These are phyloP conservation scores for Plasmodium falciparum DNA, from an alignment of 169 alveolate genomes.

Conservation along the genomic window DNA sequence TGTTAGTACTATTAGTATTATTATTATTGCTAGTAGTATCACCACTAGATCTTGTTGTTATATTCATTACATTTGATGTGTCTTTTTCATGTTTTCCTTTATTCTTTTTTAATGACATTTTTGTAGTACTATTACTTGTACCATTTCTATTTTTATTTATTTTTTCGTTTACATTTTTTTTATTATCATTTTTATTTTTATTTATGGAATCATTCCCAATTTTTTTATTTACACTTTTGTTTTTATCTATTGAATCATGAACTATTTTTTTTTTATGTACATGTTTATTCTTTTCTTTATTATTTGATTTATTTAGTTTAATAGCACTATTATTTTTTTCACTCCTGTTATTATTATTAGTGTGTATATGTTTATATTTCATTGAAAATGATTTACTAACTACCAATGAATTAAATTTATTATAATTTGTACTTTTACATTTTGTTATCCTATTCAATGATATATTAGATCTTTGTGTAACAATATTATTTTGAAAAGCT, in stretches of 20 bases:
- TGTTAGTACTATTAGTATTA: neutral
- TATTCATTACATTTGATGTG: no score
- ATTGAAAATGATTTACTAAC: conserved; percentile 55
- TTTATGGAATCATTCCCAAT: conserved; percentile 1
- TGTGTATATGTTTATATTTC: conserved; percentile 1
- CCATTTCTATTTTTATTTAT: conserved; percentile 10
- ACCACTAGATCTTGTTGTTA: no score
- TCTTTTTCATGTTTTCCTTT: conserved; percentile 27
- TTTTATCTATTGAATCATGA: no score
- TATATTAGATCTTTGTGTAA: conserved; percentile 47
- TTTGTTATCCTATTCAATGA: conserved; percentile 66
- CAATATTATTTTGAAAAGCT: conserved; percentile 32
- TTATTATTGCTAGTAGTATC: no score
- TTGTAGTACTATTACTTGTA: conserved; percentile 13
- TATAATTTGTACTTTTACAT: conserved; percentile 56
- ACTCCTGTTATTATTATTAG: neutral
- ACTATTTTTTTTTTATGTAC: no score
- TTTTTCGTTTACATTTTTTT: conserved; percentile 2
- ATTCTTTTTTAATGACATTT: conserved; percentile 15
- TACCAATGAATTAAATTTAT: conserved; percentile 44
- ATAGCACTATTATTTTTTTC: neutral
- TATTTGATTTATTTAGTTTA: no score
- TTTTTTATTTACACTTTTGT: no score
- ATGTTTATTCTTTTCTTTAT: neutral
- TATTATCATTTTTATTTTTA: conserved; percentile 7